Percentiles rank a stretch among this genome's conserved stretches.
phyloP scores from a whole-genome alignment of 164 flowering plant genomes.

The Sextonia rubra region DNA sequence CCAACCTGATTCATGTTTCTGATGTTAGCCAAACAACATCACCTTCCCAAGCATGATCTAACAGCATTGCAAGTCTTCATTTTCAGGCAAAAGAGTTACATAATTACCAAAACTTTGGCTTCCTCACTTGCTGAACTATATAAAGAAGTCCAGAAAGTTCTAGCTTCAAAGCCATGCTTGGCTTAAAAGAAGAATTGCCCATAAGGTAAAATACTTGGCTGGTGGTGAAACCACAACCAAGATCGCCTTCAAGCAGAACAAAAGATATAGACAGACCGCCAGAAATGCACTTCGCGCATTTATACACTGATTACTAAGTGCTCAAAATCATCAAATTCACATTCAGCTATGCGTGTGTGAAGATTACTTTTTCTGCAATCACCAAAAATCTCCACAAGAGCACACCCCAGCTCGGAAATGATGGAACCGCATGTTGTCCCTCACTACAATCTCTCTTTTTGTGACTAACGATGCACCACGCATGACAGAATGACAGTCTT shows the following conservation, averaged over 20 bases:
- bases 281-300: background rate
- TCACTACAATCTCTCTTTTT: conserved; percentile 18
- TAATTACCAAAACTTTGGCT: too few relatives aligned
- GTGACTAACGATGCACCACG: conserved; percentile 17
- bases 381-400: conserved; percentile 27
- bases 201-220: background rate
- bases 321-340: background rate
- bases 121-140: too few relatives aligned
- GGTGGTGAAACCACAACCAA: background rate
- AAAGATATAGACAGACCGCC: background rate
- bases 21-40: too few relatives aligned
- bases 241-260: background rate
- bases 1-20: too few relatives aligned
- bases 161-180: too few relatives aligned
- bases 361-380: conserved; percentile 7
- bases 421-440: conserved; percentile 25
- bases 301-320: too few relatives aligned
- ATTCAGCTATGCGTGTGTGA: background rate
- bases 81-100: too few relatives aligned
- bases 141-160: too few relatives aligned
- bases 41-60: too few relatives aligned
- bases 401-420: conserved; percentile 22
- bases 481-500: conserved; percentile 24
- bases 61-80: too few relatives aligned
- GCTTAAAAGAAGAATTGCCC: background rate